phyloP scores from a whole-genome alignment of 2,329 filamentous ascomycete species.

The Paracoccidioides lutzii region DNA sequence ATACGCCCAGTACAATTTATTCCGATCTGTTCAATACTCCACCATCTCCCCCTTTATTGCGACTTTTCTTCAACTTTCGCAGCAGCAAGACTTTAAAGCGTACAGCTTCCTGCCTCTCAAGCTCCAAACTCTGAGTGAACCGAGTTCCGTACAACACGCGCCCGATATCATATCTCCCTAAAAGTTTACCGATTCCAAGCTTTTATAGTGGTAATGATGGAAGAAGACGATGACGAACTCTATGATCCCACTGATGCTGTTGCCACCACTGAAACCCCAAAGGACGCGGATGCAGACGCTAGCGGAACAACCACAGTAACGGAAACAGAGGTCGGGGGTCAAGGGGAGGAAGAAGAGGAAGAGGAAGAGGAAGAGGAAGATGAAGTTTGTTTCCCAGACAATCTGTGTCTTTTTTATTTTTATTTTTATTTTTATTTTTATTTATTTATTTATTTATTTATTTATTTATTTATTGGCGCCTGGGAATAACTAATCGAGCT shows the following conservation, averaged over 20 bases:
- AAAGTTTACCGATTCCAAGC: slow-evolving; percentile 1
- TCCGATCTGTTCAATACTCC: neutral
- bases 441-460: too few species aligned
- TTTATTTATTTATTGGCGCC: too few species aligned
- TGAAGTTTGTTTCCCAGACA: slow-evolving; percentile 24
- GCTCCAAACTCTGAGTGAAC: neutral
- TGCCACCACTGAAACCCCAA: slow-evolving; percentile 19
- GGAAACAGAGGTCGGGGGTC: slow-evolving; percentile 17
- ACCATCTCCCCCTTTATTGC: too few species aligned
- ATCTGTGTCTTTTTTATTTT: neutral
- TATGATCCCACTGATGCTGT: slow-evolving; percentile 31
- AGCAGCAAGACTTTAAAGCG: neutral
- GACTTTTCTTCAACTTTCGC: neutral
- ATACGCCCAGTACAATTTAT: neutral
- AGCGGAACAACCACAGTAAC: slow-evolving; percentile 14
- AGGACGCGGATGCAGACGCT: slow-evolving; percentile 17
- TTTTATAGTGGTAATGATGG: slow-evolving; percentile 21
- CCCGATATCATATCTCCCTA: neutral
- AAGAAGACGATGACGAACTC: slow-evolving; percentile 37
- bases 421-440: too few species aligned
- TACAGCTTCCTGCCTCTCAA: neutral
- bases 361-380: slow-evolving; percentile 27
- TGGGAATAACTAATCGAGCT: slow-evolving; percentile 9
- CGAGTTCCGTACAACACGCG: neutral
- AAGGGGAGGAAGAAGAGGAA: slow-evolving; percentile 25